A percentile compares a stretch with the other conserved stretches of the same genome.
These are phyloP conservation scores for Citrus reticulata DNA, from an alignment of 345 rosid species.

Conservation along the genomic window DNA sequence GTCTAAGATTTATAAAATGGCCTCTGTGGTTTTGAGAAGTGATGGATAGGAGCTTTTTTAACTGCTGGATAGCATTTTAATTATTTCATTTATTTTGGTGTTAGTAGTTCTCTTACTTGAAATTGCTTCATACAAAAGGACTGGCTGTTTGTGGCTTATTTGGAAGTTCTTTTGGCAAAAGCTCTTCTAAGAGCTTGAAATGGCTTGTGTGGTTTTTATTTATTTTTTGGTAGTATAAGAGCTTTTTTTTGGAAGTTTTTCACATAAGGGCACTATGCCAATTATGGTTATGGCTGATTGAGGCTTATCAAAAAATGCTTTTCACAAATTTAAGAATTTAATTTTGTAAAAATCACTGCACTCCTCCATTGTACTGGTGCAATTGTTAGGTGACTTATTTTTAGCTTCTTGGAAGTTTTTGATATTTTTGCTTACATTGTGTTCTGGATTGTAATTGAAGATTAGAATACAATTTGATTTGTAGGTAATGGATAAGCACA, in stretches of 20 bases:
- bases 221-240: no score
- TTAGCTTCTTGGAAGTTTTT: neutral
- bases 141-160: no score
- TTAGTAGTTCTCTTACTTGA: neutral
- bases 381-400: neutral
- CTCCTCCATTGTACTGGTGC: neutral
- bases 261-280: neutral
- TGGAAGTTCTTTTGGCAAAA: no score
- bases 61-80: no score
- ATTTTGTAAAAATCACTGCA: neutral
- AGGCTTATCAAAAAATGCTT: neutral
- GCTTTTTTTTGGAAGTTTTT: no score
- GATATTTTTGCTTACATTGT: neutral
- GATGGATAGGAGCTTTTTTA: no score
- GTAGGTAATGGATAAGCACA: slow-evolving; percentile 95
- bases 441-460: neutral
- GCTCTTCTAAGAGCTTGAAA: no score
- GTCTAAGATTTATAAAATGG: no score
- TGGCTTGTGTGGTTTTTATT: no score
- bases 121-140: neutral
- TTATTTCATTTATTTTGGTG: neutral
- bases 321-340: neutral
- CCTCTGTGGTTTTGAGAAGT: no score
- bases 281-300: neutral
- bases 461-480: neutral